Percentiles rank a stretch among this genome's conserved stretches.
phyloP scores from a whole-genome alignment of 306 rosid species.

The Castanospermum australe region DNA sequence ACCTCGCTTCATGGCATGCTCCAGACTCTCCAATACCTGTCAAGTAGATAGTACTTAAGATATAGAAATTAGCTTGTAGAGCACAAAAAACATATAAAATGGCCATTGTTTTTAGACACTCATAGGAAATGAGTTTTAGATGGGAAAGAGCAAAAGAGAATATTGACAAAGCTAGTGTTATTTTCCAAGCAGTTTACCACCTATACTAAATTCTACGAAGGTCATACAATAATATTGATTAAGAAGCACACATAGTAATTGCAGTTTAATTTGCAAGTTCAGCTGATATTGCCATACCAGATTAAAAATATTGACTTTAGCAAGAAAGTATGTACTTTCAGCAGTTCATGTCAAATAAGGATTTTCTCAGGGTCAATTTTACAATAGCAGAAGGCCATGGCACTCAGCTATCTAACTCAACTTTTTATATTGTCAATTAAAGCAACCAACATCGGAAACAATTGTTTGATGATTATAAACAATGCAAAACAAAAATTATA shows the following conservation, averaged over 20 bases:
- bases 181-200: not conserved
- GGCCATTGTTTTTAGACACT: not conserved
- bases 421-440: not conserved
- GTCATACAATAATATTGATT: not conserved
- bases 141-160: not conserved
- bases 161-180: not conserved
- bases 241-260: not conserved
- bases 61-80: not conserved
- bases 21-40: conserved; percentile 96
- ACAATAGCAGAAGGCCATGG: conserved; percentile 12
- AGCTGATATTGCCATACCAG: not conserved
- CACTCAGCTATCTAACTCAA: not conserved
- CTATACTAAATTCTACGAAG: not conserved
- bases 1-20: conserved; percentile 95
- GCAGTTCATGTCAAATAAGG: not conserved
- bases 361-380: not conserved
- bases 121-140: not conserved
- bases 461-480: not conserved
- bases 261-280: not conserved
- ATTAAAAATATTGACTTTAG: not conserved
- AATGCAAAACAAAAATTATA: not conserved
- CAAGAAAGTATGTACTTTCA: not conserved
- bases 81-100: not conserved
- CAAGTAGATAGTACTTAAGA: not conserved
- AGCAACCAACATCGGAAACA: not conserved